Conservation (phyloP, 176 grass and related monocot species). For the Sorghum bicolor region DNA sequence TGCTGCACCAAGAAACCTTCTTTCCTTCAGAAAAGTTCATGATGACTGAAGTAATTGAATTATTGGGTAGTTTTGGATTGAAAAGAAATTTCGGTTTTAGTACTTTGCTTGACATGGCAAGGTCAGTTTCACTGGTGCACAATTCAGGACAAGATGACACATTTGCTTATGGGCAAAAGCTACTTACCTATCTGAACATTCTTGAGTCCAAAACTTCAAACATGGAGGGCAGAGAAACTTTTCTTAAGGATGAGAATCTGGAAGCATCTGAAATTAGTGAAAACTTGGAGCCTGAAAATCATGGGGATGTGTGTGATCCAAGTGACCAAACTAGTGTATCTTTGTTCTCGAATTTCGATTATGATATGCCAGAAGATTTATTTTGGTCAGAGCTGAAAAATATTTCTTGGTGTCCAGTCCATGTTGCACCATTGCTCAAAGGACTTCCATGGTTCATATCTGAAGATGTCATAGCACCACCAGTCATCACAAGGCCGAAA, state of each 20-base stretch:
- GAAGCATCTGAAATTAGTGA: slow-evolving; percentile 36
- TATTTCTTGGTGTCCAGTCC: slow-evolving; percentile 86
- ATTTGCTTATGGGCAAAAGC: slow-evolving; percentile 44
- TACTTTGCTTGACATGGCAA: slow-evolving; percentile 86
- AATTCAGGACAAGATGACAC: slow-evolving; percentile 55
- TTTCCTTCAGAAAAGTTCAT: slow-evolving; percentile 85
- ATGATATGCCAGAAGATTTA: slow-evolving; percentile 79
- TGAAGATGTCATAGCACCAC: slow-evolving; percentile 71
- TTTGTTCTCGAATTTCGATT: slow-evolving; percentile 66
- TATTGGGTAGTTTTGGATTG: slow-evolving; percentile 74
- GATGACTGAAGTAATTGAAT: slow-evolving; percentile 64
- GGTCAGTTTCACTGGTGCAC: slow-evolving; percentile 71
- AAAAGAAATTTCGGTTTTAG: slow-evolving; percentile 75
- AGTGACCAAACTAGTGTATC: slow-evolving; percentile 31
- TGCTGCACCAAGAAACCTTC: slow-evolving; percentile 91
- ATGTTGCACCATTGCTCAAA: slow-evolving; percentile 59
- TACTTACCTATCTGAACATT: slow-evolving; percentile 72
- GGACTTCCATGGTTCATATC: slow-evolving; percentile 84
- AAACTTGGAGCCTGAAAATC: slow-evolving; percentile 35
- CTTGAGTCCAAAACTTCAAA: slow-evolving; percentile 69
- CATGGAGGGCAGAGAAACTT: slow-evolving; percentile 19
- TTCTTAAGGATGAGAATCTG: slow-evolving; percentile 15
- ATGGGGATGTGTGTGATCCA: slow-evolving; percentile 33
- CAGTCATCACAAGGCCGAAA: slow-evolving; percentile 66
- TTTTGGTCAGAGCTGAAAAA: slow-evolving; percentile 88